phyloP scores from a whole-genome alignment of 106 monocot species.

The Amphibolis antarctica region DNA sequence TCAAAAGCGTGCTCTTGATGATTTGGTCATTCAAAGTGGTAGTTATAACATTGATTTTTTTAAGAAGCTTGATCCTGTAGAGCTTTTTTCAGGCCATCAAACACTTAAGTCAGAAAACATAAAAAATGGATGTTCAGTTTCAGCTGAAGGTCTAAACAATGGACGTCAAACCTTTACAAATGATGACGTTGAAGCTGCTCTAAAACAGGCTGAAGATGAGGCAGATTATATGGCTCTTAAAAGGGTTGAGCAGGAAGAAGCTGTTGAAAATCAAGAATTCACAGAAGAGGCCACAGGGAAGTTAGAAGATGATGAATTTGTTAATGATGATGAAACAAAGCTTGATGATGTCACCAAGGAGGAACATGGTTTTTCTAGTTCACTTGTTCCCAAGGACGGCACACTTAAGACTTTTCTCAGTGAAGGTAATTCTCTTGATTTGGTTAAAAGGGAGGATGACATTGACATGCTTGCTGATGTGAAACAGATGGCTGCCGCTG shows the following conservation, averaged over 20 bases:
- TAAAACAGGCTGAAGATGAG: slow-evolving; percentile 95
- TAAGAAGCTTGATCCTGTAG: slow-evolving; percentile 94
- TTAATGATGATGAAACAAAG: slow-evolving; percentile 67
- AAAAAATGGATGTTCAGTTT: slow-evolving; percentile 16
- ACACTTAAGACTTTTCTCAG: slow-evolving; percentile 7
- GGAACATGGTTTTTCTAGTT: slow-evolving; percentile 20
- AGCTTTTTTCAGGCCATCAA: slow-evolving; percentile 73
- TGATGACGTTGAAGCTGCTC: slow-evolving; percentile 95
- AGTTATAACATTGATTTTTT: slow-evolving; percentile 98
- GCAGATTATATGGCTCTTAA: slow-evolving; percentile 99
- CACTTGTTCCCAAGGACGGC: slow-evolving; percentile 15
- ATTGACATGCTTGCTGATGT: slow-evolving; percentile 97
- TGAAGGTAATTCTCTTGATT: slow-evolving; percentile 49
- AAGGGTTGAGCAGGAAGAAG: slow-evolving; percentile 86
- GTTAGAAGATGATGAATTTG: slow-evolving; percentile 80
- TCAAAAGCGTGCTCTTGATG: slow-evolving; percentile 92
- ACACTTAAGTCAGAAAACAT: slow-evolving; percentile 25
- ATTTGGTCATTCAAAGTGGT: slow-evolving; percentile 96
- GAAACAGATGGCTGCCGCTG: slow-evolving; percentile 93
- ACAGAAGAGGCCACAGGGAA: slow-evolving; percentile 70
- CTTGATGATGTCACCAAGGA: slow-evolving; percentile 43
- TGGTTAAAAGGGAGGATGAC: slow-evolving; percentile 59
- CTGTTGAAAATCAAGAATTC: slow-evolving; percentile 97
- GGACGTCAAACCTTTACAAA: slow-evolving; percentile 42
- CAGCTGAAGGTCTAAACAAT: slow-evolving; percentile 27